Conservation (phyloP, 768 basidiomycete genomes). For the Russula olivacea region DNA sequence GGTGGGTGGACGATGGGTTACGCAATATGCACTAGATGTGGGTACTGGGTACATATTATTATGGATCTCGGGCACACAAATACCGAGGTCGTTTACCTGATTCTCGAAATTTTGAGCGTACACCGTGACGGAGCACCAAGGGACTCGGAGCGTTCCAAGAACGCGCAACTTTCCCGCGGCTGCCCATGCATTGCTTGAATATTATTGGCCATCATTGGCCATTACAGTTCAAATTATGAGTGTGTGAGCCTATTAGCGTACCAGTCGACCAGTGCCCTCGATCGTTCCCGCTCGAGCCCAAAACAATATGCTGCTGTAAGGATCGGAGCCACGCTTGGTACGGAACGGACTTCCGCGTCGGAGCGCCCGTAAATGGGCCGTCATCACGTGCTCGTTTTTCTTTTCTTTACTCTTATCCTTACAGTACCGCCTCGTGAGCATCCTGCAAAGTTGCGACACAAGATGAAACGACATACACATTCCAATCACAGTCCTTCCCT, state of each 20-base stretch:
- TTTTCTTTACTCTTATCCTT: too few relatives aligned
- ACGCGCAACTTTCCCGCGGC: slow-evolving; percentile 85
- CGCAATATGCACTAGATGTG: slow-evolving; percentile 50
- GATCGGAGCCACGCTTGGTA: too few relatives aligned
- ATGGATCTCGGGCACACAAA: slow-evolving; percentile 71
- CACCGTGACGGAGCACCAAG: slow-evolving; percentile 52
- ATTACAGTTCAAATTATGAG: neutral
- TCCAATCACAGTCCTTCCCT: too few relatives aligned
- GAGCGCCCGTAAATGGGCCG: too few relatives aligned
- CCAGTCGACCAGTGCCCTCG: slow-evolving; percentile 78
- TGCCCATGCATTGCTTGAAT: slow-evolving; percentile 80
- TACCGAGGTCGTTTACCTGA: slow-evolving; percentile 52
- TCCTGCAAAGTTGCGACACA: too few relatives aligned
- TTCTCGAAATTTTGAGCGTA: slow-evolving; percentile 43
- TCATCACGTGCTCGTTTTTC: too few relatives aligned
- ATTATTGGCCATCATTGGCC: too few relatives aligned
- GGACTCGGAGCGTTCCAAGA: slow-evolving; percentile 66
- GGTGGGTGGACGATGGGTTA: slow-evolving; percentile 10
- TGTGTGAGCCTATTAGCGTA: slow-evolving; percentile 33
- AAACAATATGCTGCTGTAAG: slow-evolving; percentile 68
- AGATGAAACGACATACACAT: too few relatives aligned
- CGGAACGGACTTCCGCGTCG: too few relatives aligned
- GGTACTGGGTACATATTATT: slow-evolving; percentile 66
- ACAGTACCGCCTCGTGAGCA: too few relatives aligned
- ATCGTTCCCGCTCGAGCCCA: slow-evolving; percentile 51